These are phyloP conservation scores for Reticulascus tulasneorum DNA, from an alignment of 2,329 filamentous ascomycete genomes.

Conservation along the genomic window DNA sequence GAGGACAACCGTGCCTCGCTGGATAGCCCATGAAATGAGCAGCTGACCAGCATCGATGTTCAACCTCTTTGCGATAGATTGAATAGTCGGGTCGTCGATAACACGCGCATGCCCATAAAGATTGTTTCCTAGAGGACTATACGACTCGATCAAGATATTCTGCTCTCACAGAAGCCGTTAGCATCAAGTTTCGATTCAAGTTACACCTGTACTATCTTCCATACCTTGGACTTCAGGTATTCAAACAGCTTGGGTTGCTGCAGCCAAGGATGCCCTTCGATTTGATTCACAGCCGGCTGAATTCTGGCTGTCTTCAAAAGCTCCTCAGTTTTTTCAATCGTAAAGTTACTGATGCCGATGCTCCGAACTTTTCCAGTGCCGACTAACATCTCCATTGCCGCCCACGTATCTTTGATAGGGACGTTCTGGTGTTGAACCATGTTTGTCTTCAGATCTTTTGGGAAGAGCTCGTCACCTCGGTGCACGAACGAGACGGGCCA, in stretches of 20 bases:
- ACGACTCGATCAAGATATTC: slow-evolving; percentile 59
- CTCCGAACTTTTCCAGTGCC: slow-evolving; percentile 34
- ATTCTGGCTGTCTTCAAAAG: slow-evolving; percentile 47
- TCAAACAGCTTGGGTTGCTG: slow-evolving; percentile 56
- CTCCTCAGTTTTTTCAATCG: slow-evolving; percentile 34
- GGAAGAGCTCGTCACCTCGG: too few species aligned
- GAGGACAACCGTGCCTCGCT: slow-evolving; percentile 62
- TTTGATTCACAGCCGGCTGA: slow-evolving; percentile 61
- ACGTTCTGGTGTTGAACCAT: too few species aligned
- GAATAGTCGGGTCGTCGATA: slow-evolving; percentile 44
- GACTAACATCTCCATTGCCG: slow-evolving; percentile 35
- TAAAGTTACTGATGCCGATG: slow-evolving; percentile 52
- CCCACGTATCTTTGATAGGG: slow-evolving; percentile 30
- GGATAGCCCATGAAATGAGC: slow-evolving; percentile 56
- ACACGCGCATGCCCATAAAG: slow-evolving; percentile 36
- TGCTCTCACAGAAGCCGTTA: too few species aligned
- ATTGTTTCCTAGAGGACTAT: slow-evolving; percentile 61
- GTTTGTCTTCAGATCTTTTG: too few species aligned
- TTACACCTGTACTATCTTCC: too few species aligned
- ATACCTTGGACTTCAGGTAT: slow-evolving; percentile 53
- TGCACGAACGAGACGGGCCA: slow-evolving; percentile 32
- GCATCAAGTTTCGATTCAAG: too few species aligned
- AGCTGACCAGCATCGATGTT: slow-evolving; percentile 36
- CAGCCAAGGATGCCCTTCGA: slow-evolving; percentile 66
- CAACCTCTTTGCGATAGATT: slow-evolving; percentile 40